Conservation (phyloP, 495 filamentous ascomycete genomes). For the Trichoderma parareesei region DNA sequence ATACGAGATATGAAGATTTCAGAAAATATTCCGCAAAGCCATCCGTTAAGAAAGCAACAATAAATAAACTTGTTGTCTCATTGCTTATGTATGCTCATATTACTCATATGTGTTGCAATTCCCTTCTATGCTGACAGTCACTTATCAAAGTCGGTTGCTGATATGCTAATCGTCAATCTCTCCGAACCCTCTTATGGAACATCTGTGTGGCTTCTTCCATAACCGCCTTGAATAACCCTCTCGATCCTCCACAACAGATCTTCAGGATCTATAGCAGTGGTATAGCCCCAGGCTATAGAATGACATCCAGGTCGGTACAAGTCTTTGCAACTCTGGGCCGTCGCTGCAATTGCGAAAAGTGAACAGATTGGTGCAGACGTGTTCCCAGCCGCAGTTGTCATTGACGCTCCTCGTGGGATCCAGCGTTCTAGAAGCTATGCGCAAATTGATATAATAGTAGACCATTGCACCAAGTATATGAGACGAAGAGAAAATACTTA, state of each 20-base stretch:
- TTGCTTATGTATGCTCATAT: no score
- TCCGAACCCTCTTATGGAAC: conserved; percentile 19
- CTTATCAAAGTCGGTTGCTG: no score
- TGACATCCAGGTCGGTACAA: conserved; percentile 36
- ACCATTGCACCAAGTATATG: background rate
- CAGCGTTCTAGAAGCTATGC: conserved; percentile 28
- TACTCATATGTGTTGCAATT: no score
- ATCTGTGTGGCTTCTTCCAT: conserved; percentile 22
- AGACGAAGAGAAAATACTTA: conserved; percentile 15
- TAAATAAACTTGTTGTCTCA: no score
- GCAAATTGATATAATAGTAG: conserved; percentile 10
- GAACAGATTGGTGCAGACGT: conserved; percentile 48
- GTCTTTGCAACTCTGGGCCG: conserved; percentile 36
- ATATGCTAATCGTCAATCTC: background rate
- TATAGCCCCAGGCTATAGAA: conserved; percentile 37
- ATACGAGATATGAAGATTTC: background rate
- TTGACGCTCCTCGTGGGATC: conserved; percentile 52
- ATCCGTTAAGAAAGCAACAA: no score
- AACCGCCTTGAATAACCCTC: conserved; percentile 24
- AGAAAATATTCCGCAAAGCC: no score
- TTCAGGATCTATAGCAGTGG: conserved; percentile 24
- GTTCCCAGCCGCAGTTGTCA: conserved; percentile 60
- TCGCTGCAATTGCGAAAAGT: conserved; percentile 57
- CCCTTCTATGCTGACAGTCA: no score
- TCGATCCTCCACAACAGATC: conserved; percentile 25